Conservation (phyloP, 2,329 filamentous ascomycete genomes). For the Diaporthe nobilis region DNA sequence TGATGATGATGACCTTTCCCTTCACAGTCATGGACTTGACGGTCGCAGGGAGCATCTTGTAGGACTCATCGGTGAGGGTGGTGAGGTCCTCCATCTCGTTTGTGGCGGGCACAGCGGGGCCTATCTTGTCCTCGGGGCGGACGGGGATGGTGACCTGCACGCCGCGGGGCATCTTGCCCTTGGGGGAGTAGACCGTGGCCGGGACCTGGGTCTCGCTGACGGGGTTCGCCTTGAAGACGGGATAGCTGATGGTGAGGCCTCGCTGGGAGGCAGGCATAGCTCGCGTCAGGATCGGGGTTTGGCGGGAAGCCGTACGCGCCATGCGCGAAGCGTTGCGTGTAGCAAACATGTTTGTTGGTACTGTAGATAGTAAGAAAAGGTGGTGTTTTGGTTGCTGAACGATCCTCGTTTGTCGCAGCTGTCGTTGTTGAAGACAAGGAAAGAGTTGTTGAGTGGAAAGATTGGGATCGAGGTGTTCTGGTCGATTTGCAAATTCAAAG, state of each 20-base stretch:
- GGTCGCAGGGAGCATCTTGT: constrained; percentile 71
- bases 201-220: constrained; percentile 71
- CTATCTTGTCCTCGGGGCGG: constrained; percentile 56
- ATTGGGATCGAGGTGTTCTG: background rate
- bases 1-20: constrained; percentile 80
- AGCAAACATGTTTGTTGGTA: background rate
- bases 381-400: background rate
- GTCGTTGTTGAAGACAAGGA: background rate
- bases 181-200: constrained; percentile 66
- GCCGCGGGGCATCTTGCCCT: constrained; percentile 56
- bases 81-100: constrained; percentile 63
- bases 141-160: constrained; percentile 65
- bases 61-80: constrained; percentile 68
- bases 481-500: background rate
- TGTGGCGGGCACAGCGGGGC: constrained; percentile 58
- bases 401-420: background rate
- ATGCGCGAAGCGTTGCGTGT: background rate
- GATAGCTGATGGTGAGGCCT: constrained; percentile 54
- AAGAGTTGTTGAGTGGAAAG: background rate
- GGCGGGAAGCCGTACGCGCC: background rate
- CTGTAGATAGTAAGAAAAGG: background rate
- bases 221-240: constrained; percentile 63
- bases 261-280: constrained; percentile 42
- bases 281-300: background rate
- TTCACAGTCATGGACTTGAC: constrained; percentile 78